Base-by-base conservation (phyloP, 352 stramenopile genomes). In the Pythium utonaiense region DNA sequence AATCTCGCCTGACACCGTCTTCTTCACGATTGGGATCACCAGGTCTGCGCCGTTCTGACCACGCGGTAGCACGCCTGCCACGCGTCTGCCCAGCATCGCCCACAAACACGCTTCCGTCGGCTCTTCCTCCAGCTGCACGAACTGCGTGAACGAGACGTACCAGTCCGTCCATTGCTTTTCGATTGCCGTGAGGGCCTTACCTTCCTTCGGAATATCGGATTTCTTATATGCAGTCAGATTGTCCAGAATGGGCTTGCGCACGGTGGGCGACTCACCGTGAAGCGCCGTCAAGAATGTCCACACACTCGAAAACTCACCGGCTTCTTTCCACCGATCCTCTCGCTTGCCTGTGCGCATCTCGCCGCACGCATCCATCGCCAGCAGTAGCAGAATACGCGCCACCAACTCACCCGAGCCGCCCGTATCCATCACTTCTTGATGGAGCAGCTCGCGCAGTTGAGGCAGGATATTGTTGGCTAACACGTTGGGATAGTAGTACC, bases 141-240 rank as follows among this genome's bases (percentile, higher is more conserved):
- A 77, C 14, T 74, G 61, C 21, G 47, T 69, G 28, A 74, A 71
- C 4, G 61, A 54, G 30, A 77, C 51, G 6, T 53, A 17, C 54
- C 52, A 71, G 3, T 10, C 36, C 1, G 34, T 7, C 62, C 65
- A 68, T 7, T 21, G 27, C 1, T 6, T 16, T 21, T 47, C 33
- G 28, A 40, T 33, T 5, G 28, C n/a, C 50, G 31, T 28, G n/a
- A n/a, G n/a, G n/a, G n/a, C n/a, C n/a, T n/a, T n/a, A n/a, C n/a
- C n/a, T n/a, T n/a, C n/a, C n/a, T n/a, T n/a, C n/a, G n/a, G n/a
- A n/a, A n/a, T n/a, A n/a, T n/a, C n/a, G n/a, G n/a, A n/a, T n/a
- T n/a, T n/a, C n/a, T n/a, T 41, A 27, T 41, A 5, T 55, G 13
- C 36, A 44, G 36, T 16, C 10, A 16, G 17, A 19, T 48, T n/a